Evolutionary conservation across 805 yeast genomes (phyloP), one percentile per base, ranked within the genome.

Genomic region (Ogataea thermomethanolica): DNA sequence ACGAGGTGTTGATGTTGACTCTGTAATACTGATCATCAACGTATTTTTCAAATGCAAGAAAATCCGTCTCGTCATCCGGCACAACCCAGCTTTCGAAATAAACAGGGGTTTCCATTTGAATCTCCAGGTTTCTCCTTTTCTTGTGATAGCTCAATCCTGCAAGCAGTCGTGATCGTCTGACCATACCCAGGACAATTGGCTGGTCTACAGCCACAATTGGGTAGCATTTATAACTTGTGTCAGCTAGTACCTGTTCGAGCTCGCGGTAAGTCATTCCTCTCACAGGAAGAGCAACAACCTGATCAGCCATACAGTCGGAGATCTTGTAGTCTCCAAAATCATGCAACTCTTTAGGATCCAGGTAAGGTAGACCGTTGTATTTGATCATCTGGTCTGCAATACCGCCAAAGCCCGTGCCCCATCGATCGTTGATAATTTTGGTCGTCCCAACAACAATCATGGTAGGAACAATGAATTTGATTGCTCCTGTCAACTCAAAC

Each of bases 401-500:
- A 1, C 98, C 99, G 9, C 84, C 86, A 35, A 48, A 47, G 0
- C 79, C 78, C 17, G 74, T 69, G 2, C 95, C 95, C 69, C 83
- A 81, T 40, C 66, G 70, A 44, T 85, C 93, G 50, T 79, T 77
- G n/a, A 93, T 79, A 26, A 79, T 65, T 54, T 86, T 86, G 2
- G 98, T 90, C 8, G 82, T 76, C 1, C 95, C 91, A 2, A 93
- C 95, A 0, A 88, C 95, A 37, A 93, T 84, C 99, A 93, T 93
- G 0, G 95, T 86, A 2, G 99, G 99, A 9, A 95, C 74, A 44
- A 93, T 85, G 58, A 87, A 93, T 35, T 84, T 77, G 40, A 90
- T 68, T 1, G 99, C 99, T 24, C 99, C 99, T 0, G 99, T 93
- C 40, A 93, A 66, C 64, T 93, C 98, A 63, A 90, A 86, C 95